Base-by-base conservation (phyloP, 2,329 filamentous ascomycete species). In the Aspergillus melleus region DNA sequence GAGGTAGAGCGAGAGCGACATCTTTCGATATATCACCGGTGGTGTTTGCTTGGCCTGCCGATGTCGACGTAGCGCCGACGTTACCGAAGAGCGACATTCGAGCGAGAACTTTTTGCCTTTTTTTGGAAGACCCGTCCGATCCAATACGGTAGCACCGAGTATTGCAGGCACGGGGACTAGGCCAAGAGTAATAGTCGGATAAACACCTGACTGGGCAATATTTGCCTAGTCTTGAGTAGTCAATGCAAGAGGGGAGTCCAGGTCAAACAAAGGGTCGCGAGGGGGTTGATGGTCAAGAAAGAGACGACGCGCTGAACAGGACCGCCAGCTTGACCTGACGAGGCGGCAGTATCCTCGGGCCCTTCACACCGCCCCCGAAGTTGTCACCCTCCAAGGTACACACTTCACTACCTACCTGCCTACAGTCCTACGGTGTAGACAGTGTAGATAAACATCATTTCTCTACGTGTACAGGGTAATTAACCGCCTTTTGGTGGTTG, bases 21-120 rank as follows among this genome's bases (percentile, higher is more conserved):
- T 99, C 95, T 72, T 93, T 90, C 72, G 90, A 92, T 61, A 96
- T 88, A 72, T 99, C 94, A 68, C 95, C 95, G 8, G 94, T 87
- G 2, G 93, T 95, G 66, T 89, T 90, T 68, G 84, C 86, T 62
- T 70, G 63, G 52, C 82, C 72, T 39, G 82, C 70, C 50, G 84
- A 69, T 22, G 87, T 71, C 30, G 85, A 70, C 36, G 86, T 69
- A 52, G 86, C 70, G 56, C 81, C 72, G 59, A 77, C 69, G 61
- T 70, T 70, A 64, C 84, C 84, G 74, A 88, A 88, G 68, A 86
- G 80, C 59, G 74, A 74, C 75, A 77, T 77, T 64, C 62, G 62
- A 58, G 68, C 61, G 55, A 61, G 52, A 64, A 58, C 61, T 59
- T 42, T 42, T 42, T 62, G 61, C 63, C 57, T 63, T 64, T 56